These are phyloP conservation scores for Pulveroboletus sp. DNA, from an alignment of 1,284 basidiomycete genomes.

Conservation along the genomic window DNA sequence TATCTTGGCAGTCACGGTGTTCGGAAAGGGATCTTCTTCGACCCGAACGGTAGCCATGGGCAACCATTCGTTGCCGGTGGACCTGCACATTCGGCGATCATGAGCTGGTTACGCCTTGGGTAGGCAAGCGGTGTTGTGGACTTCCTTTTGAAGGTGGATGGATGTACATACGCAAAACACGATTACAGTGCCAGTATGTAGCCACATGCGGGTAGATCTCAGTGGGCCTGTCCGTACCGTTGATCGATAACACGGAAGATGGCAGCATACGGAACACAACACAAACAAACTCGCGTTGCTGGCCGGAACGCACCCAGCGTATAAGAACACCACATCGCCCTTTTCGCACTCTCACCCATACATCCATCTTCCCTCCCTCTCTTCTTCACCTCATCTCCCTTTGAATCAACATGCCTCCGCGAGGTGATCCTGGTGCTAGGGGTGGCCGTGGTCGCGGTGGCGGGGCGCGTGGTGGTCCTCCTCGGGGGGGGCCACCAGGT, in stretches of 20 bases:
- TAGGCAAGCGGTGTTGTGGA: constrained; percentile 4
- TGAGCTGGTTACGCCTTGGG: constrained; percentile 53
- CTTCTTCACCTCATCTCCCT: not conserved
- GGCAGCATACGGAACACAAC: constrained; percentile 21
- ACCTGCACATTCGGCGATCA: constrained; percentile 52
- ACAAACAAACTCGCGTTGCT: constrained; percentile 27
- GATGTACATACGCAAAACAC: constrained; percentile 6
- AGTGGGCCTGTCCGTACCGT: not conserved
- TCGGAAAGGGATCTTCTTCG: constrained; percentile 64
- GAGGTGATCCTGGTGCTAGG: constrained; percentile 21
- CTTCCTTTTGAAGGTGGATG: constrained; percentile 3
- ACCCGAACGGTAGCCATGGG: constrained; percentile 69
- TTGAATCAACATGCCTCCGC: constrained; percentile 26
- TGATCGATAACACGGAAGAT: constrained; percentile 26
- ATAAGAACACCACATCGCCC: constrained; percentile 20
- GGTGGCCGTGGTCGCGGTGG: constrained; percentile 25
- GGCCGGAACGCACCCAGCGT: constrained; percentile 2
- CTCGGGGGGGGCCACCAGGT: constrained; percentile 29
- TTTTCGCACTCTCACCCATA: constrained; percentile 15
- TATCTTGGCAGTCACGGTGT: constrained; percentile 79
- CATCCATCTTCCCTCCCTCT: constrained; percentile 16
- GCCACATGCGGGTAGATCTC: not conserved
- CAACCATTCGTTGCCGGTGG: constrained; percentile 61
- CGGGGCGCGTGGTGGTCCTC: constrained; percentile 26
- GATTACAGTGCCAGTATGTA: not conserved